These are phyloP conservation scores for Chlorella sp. DNA, from an alignment of 139 green algal species.

Conservation along the genomic window DNA sequence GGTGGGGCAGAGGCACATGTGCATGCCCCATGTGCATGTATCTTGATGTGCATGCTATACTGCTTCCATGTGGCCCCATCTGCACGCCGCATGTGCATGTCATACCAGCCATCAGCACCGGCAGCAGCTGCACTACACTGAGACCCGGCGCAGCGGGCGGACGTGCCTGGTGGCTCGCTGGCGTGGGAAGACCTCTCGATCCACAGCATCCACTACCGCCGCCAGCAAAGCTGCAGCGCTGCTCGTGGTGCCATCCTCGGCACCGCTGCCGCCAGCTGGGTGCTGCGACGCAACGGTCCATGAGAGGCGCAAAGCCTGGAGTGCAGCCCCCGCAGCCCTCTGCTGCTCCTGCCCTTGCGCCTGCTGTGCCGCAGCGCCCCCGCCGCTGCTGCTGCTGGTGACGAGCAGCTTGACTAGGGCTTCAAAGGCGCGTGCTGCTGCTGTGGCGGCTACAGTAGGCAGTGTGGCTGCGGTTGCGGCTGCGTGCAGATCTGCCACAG, in stretches of 20 bases:
- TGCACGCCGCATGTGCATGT: no score
- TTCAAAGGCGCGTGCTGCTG: neutral
- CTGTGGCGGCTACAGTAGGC: neutral
- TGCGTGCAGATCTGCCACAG: neutral
- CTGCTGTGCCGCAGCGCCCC: no score
- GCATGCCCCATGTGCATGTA: no score
- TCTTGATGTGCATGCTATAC: no score
- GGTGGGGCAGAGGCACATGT: no score
- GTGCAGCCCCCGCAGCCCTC: neutral
- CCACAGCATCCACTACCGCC: neutral
- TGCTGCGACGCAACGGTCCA: neutral
- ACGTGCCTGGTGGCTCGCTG: neutral
- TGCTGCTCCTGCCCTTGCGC: slow-evolving; percentile 1
- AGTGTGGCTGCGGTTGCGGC: neutral
- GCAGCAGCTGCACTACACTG: no score
- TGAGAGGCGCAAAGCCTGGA: neutral
- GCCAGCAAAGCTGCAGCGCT: slow-evolving; percentile 5
- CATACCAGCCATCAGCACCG: neutral
- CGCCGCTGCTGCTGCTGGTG: neutral
- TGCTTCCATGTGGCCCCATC: no score
- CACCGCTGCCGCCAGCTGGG: neutral
- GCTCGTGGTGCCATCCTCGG: neutral
- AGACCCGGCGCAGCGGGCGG: no score
- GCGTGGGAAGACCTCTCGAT: slow-evolving; percentile 20
- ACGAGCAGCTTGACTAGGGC: neutral